Conservation (phyloP, 2,329 filamentous ascomycete genomes). For the Graphiopsis chlorocephala region DNA sequence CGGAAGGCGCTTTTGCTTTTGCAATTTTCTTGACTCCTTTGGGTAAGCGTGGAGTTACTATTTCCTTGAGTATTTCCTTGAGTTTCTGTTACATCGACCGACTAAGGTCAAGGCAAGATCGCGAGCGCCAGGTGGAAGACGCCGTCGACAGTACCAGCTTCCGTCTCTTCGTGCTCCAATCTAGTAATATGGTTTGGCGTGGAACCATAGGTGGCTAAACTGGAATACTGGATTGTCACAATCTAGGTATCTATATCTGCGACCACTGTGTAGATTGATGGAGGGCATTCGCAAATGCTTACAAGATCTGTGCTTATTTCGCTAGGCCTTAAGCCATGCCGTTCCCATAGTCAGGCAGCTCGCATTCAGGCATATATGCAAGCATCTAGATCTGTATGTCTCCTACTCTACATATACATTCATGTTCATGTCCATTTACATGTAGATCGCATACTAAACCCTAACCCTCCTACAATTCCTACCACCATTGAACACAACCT, state of each 20-base stretch:
- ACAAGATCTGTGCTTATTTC: background rate
- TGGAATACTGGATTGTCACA: no score
- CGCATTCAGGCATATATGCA: background rate
- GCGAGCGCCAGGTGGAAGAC: background rate
- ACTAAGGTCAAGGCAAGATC: background rate
- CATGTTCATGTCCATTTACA: no score
- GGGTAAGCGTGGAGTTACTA: conserved; percentile 5
- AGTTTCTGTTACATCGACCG: background rate
- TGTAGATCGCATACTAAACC: no score
- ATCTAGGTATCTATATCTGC: background rate
- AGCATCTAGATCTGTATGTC: no score
- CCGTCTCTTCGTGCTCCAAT: no score
- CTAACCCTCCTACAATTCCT: background rate
- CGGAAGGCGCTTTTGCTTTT: background rate
- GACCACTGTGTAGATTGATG: background rate
- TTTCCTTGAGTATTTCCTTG: background rate
- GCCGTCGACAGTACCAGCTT: background rate
- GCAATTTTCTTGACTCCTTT: background rate
- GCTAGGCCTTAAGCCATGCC: background rate
- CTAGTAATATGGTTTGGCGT: no score
- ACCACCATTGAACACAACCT: background rate
- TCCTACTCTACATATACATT: no score
- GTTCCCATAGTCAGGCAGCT: no score
- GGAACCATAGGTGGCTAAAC: no score
- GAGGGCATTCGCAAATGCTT: background rate